Evolutionary conservation across 345 rosid genomes (phyloP).

Genomic region (Cardamine occulta): DNA sequence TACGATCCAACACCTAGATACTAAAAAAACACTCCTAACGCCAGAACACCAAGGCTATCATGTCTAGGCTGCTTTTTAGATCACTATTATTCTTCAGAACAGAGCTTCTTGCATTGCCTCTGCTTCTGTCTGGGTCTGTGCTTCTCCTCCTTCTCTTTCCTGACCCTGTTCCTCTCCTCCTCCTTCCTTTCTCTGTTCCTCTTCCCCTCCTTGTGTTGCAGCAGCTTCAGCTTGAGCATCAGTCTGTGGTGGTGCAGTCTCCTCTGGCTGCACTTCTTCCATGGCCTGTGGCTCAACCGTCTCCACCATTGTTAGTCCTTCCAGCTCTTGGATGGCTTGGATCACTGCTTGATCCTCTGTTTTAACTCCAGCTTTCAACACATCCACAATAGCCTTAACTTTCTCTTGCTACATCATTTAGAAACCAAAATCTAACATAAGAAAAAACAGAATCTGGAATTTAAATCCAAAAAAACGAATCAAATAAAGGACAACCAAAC

Average conservation of each 20-base stretch:
- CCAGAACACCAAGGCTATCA: constrained; percentile 28
- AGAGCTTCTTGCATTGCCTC: constrained; percentile 39
- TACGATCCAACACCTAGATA: constrained; percentile 12
- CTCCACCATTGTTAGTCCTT: constrained; percentile 62
- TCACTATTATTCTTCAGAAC: constrained; percentile 19
- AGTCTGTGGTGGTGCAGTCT: not conserved
- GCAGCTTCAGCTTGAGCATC: constrained; percentile 7
- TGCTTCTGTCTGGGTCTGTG: constrained; percentile 29
- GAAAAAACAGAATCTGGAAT: not conserved
- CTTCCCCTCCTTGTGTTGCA: constrained; percentile 35
- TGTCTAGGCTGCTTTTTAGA: constrained; percentile 28
- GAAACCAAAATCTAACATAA: constrained; percentile 24
- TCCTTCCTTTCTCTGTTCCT: not conserved
- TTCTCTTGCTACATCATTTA: constrained; percentile 60
- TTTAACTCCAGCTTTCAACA: constrained; percentile 53
- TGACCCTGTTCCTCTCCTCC: constrained; percentile 12
- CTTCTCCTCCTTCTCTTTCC: constrained; percentile 7
- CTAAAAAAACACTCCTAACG: constrained; percentile 20
- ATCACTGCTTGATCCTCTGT: constrained; percentile 44
- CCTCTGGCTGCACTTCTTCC: constrained; percentile 34
- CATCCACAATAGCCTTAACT: constrained; percentile 52
- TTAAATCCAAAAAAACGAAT: not conserved
- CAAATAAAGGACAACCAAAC: not conserved
- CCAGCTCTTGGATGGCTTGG: constrained; percentile 65
- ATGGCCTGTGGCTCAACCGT: constrained; percentile 41